Percentiles rank a stretch among this genome's conserved stretches.
Evolutionary conservation across 2,329 filamentous ascomycete species (phyloP).

Genomic region (Chrysoporthe deuterocubensis): DNA sequence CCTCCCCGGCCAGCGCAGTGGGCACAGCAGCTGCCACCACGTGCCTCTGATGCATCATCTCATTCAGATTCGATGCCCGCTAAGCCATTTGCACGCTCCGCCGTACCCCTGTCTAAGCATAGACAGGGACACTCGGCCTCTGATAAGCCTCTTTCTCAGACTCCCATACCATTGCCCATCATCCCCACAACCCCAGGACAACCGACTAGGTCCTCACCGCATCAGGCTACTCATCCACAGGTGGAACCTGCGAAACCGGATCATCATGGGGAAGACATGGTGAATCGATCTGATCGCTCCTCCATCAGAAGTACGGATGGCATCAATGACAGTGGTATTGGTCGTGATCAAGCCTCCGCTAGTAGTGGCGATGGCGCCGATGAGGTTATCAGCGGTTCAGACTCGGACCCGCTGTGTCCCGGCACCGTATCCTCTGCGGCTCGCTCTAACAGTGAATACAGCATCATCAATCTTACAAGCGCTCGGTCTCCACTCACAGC

Average conservation of each 20-base stretch:
- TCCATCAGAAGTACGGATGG: neutral
- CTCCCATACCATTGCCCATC: neutral
- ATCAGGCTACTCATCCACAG: neutral
- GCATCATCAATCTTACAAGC: neutral
- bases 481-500: neutral
- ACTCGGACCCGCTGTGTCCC: too few species aligned
- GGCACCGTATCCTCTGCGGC: neutral
- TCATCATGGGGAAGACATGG: neutral
- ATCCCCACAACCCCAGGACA: neutral
- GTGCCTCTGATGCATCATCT: neutral
- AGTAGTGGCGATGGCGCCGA: neutral
- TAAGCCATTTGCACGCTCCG: neutral
- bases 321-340: neutral
- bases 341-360: neutral
- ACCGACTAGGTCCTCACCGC: neutral
- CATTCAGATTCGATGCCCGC: neutral
- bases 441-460: neutral
- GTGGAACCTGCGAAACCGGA: neutral
- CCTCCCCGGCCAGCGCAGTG: neutral
- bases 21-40: neutral
- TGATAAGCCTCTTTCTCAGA: neutral
- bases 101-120: neutral
- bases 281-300: neutral
- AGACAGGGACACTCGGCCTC: neutral
- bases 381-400: neutral